Evolutionary conservation across 257 asterid genomes (phyloP), one percentile per base, ranked within the genome.

Genomic region (Plantago elongata): DNA sequence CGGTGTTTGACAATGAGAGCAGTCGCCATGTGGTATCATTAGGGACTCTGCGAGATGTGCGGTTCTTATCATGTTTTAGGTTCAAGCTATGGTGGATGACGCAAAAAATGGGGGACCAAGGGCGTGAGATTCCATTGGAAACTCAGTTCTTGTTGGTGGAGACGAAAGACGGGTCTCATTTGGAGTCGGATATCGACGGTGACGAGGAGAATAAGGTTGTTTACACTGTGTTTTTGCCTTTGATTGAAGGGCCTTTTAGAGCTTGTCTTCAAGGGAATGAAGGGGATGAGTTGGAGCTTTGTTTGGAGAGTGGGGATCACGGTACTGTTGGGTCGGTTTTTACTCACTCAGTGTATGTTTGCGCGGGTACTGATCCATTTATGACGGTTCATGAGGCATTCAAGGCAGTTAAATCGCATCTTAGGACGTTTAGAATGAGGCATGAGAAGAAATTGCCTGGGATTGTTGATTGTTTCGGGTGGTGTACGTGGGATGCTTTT

Each of bases 81-180:
- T 89, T 89, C 67, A 89, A 87, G 58, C 42, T 89, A 7, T 89
- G 97, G 97, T 89, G 97, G 97, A 89, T 89, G 97, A 84, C 97
- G 1, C 97, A 89, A 63, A 83, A 69, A 60, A 89, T 89, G 97
- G 97, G 97, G 9, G 85, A 79, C 22, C 70, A 60, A 45, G 95
- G 95, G 13, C 62, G 94, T 15, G 92, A 89, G 2, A 74, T 89
- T 62, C 97, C 97, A 0, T 56, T 83, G 2, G 97, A 89, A 69
- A 89, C 97, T 4, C 97, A 84, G 58, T 89, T 87, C 67, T 73
- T 89, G 42, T 64, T 89, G 18, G 54, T 81, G 15, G 94, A 89
- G 73, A 76, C 92, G 11, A 82, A 74, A 43, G 82, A 78, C 3
- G 87, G 79, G 11, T 77, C 96, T 16, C 75, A 49, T 15, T 64